A percentile compares a stretch with the other conserved stretches of the same genome.
Evolutionary conservation across 2,329 filamentous ascomycete genomes (phyloP).

Genomic region (Fusarium albosuccineum): DNA sequence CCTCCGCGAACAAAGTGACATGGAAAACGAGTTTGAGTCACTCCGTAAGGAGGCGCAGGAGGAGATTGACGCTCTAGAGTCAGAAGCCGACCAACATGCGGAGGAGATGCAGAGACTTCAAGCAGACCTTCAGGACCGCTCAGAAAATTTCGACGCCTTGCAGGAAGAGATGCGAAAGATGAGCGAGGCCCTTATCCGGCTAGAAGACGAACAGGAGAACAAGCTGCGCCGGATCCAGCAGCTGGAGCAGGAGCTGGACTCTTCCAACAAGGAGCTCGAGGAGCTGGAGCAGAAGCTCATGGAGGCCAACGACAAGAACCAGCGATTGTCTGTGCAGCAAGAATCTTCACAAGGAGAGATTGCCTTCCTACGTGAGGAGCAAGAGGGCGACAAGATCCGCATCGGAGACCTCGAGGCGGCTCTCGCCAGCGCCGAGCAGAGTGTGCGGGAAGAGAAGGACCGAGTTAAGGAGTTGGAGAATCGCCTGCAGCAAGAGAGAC

Average conservation of each 20-base stretch:
- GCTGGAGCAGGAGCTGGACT: constrained; percentile 84
- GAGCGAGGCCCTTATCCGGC: constrained; percentile 84
- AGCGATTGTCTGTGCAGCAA: constrained; percentile 88
- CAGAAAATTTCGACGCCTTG: constrained; percentile 90
- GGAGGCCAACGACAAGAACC: constrained; percentile 88
- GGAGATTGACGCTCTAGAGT: constrained; percentile 75
- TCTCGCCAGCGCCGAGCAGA: constrained; percentile 82
- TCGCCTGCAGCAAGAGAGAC: constrained; percentile 82
- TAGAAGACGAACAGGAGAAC: constrained; percentile 90
- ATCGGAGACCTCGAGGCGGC: constrained; percentile 93
- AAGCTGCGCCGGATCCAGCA: constrained; percentile 84
- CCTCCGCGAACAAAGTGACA: constrained; percentile 71
- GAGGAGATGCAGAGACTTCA: constrained; percentile 78
- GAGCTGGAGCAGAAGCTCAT: constrained; percentile 85
- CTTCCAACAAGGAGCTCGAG: constrained; percentile 89
- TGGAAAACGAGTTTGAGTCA: constrained; percentile 72
- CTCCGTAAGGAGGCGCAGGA: constrained; percentile 74
- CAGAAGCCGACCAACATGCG: constrained; percentile 78
- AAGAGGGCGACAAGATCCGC: constrained; percentile 97
- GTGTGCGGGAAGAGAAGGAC: constrained; percentile 87
- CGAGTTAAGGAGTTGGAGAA: constrained; percentile 78
- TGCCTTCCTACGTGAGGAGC: constrained; percentile 94
- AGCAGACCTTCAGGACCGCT: constrained; percentile 78
- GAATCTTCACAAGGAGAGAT: constrained; percentile 95
- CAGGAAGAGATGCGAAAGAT: constrained; percentile 95